Evolutionary conservation across 1,139 yeast genomes (phyloP).

Genomic region (Wickerhamiella pararugosa): DNA sequence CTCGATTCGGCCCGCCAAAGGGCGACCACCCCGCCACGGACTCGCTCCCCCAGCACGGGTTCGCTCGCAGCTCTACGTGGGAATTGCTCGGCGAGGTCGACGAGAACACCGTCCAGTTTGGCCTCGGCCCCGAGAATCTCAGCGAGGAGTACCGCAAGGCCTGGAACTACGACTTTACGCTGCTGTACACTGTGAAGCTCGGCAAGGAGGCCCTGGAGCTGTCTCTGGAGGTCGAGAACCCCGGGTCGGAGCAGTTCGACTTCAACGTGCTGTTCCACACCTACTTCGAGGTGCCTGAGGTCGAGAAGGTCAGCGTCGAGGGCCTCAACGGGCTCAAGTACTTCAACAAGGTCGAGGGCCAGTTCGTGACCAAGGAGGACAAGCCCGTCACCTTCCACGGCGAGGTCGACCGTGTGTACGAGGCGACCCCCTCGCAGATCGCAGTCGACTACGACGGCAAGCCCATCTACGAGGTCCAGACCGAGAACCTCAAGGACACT

Average conservation of each 20-base stretch:
- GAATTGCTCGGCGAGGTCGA: constrained; percentile 74
- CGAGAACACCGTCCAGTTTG: constrained; percentile 72
- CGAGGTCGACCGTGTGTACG: constrained; percentile 77
- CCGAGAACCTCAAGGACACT: constrained; percentile 58
- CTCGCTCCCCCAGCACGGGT: constrained; percentile 87
- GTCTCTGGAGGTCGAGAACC: constrained; percentile 57
- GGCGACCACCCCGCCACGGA: constrained; percentile 32
- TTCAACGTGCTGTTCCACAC: constrained; percentile 95
- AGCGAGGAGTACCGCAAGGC: constrained; percentile 37
- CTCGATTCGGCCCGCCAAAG: constrained; percentile 61
- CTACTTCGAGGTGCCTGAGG: constrained; percentile 61
- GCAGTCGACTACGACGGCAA: constrained; percentile 53
- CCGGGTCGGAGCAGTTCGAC: constrained; percentile 46
- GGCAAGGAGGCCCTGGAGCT: constrained; percentile 38
- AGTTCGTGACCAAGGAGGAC: constrained; percentile 50
- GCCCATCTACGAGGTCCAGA: constrained; percentile 44
- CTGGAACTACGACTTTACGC: constrained; percentile 64
- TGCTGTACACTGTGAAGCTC: constrained; percentile 54
- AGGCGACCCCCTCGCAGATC: constrained; percentile 36
- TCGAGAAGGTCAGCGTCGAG: constrained; percentile 59
- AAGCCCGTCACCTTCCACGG: constrained; percentile 59
- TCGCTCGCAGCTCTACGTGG: constrained; percentile 83
- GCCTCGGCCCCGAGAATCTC: constrained; percentile 71
- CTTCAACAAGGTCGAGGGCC: constrained; percentile 56
- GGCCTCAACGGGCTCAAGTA: constrained; percentile 61